phyloP scores from a whole-genome alignment of 2,329 filamentous ascomycete species.

The Sporothrix mexicana region DNA sequence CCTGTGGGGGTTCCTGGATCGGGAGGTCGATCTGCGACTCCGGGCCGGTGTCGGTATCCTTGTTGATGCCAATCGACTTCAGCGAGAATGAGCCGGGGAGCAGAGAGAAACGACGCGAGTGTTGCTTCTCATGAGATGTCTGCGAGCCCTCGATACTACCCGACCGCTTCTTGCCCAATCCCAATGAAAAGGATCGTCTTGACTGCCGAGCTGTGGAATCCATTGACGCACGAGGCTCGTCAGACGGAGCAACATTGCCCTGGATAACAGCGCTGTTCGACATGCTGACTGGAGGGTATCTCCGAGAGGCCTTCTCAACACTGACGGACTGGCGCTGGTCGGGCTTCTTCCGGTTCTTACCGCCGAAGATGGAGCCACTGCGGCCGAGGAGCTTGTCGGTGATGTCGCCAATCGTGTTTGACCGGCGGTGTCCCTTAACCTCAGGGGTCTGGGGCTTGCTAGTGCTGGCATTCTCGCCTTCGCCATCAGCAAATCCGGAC shows the following conservation, averaged over 20 bases:
- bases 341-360: conserved; percentile 58
- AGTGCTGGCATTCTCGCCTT: conserved; percentile 51
- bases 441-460: conserved; percentile 46
- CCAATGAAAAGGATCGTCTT: conserved; percentile 72
- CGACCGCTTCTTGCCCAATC: conserved; percentile 72
- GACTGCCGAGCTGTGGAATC: conserved; percentile 64
- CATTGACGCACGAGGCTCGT: conserved; percentile 65
- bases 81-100: conserved; percentile 68
- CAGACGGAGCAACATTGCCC: not conserved
- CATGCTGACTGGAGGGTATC: conserved; percentile 93
- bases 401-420: conserved; percentile 78
- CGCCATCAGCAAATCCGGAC: conserved; percentile 60
- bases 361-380: conserved; percentile 80
- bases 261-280: conserved; percentile 59
- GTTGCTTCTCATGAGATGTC: conserved; percentile 59
- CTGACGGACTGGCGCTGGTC: conserved; percentile 45
- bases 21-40: conserved; percentile 60
- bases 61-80: conserved; percentile 66
- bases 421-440: conserved; percentile 67
- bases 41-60: conserved; percentile 57
- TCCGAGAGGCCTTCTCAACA: conserved; percentile 62
- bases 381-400: conserved; percentile 85
- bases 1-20: conserved; percentile 53
- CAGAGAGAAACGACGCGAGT: conserved; percentile 71
- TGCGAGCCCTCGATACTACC: conserved; percentile 68